These are phyloP conservation scores for Urtica urens DNA, from an alignment of 306 rosid species.

Conservation along the genomic window DNA sequence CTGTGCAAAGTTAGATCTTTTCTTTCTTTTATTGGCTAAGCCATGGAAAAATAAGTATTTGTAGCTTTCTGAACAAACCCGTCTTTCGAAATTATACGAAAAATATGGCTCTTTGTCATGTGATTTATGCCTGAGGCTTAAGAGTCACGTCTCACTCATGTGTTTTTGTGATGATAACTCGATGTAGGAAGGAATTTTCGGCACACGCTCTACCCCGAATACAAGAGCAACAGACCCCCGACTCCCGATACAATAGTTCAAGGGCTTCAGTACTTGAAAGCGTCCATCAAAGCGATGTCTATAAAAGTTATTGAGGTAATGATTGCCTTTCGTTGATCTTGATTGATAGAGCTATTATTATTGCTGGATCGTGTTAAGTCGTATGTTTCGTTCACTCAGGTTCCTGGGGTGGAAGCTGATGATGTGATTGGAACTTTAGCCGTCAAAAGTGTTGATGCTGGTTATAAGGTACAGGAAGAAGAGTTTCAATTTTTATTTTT, in stretches of 20 bases:
- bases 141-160: too few relatives aligned
- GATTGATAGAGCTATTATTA: slow-evolving; percentile 14
- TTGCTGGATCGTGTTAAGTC: too few relatives aligned
- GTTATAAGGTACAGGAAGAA: slow-evolving; percentile 96
- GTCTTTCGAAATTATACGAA: too few relatives aligned
- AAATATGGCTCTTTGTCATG: too few relatives aligned
- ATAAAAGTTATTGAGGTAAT: slow-evolving; percentile 79
- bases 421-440: slow-evolving; percentile 98
- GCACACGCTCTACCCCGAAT: slow-evolving; percentile 68
- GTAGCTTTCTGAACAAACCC: too few relatives aligned
- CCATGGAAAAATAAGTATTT: too few relatives aligned
- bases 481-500: too few relatives aligned
- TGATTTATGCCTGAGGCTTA: too few relatives aligned
- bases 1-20: too few relatives aligned
- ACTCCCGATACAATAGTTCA: slow-evolving; percentile 96
- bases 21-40: too few relatives aligned
- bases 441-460: slow-evolving; percentile 59
- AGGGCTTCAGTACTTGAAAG: slow-evolving; percentile 93
- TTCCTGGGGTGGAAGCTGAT: slow-evolving; percentile 97
- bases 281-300: slow-evolving; percentile 91
- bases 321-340: slow-evolving; percentile 14
- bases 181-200: slow-evolving; percentile 82
- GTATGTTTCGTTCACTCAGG: too few relatives aligned
- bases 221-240: slow-evolving; percentile 93
- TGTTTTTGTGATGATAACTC: too few relatives aligned